Base-by-base conservation (phyloP, 768 basidiomycete genomes). In the Calocybe cyanea region DNA sequence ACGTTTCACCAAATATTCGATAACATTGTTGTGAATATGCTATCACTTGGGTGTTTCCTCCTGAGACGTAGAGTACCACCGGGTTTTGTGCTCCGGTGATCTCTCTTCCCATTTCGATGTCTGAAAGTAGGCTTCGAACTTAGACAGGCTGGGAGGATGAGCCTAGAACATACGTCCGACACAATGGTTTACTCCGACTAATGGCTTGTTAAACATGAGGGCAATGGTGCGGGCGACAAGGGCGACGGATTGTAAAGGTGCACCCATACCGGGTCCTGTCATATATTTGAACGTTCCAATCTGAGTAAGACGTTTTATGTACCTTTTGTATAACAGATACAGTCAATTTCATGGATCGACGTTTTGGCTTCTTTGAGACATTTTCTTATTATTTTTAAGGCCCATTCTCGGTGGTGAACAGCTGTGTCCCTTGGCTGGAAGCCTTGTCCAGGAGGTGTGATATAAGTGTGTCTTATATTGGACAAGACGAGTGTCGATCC, bases 111-210 rank as follows among this genome's bases (percentile, higher is more conserved):
- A 98, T 99, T 66, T 99, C 96, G 53, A 99, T 99, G 64, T 99
- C 96, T 98, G 60, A 11, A 13, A 17, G 30, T 33, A 7, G 4
- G 31, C 20, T 38, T 48, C 31, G 48, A 35, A 45, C 18, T 15
- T 4, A 19, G 21, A 18, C 8, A n/a, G 15, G 32, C 21, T 32
- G 31, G 52, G 35, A 21, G 32, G 15, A 23, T 21, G 11, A 30
- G 8, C 15, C 37, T 40, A 45, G 36, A 45, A 68, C 91, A 66
- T 59, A 98, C 96, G 96, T 39, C 96, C 96, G 24, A 99, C 84
- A 57, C 96, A 99, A 64, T 99, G 96, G 63, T 99, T 99, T n/a
- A 98, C 96, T 1, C 92, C 94, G 3, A 99, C 82, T 4, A 99
- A 74, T 2, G 96, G 95, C 59, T 96, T 98, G 56, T 80, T 66